Percentiles rank a stretch among this genome's conserved stretches.
phyloP scores from a whole-genome alignment of 23 red algal species.

The Gracilaria caudata region DNA sequence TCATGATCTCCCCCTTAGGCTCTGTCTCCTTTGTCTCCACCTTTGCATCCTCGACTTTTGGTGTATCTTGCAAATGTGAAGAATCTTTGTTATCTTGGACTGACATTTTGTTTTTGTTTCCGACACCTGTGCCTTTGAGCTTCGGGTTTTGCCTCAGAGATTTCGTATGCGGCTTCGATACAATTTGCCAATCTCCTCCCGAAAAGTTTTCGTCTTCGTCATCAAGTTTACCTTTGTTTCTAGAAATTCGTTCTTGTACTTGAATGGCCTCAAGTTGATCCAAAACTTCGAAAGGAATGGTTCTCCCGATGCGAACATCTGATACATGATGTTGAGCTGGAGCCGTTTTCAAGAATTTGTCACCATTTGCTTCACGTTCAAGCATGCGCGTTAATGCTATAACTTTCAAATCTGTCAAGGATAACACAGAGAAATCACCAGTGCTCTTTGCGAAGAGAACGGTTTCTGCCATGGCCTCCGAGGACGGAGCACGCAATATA shows the following conservation, averaged over 20 bases:
- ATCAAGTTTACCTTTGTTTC: background rate
- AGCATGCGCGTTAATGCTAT: constrained; percentile 78
- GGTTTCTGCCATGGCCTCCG: constrained; percentile 52
- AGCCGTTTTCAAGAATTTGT: constrained; percentile 27
- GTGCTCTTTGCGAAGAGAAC: constrained; percentile 57
- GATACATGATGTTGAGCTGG: constrained; percentile 5
- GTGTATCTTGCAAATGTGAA: background rate
- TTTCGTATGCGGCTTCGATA: background rate
- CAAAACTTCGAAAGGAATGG: constrained; percentile 26
- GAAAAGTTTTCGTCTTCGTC: background rate
- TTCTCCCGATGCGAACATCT: constrained; percentile 22
- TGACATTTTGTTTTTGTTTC: background rate
- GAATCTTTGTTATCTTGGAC: background rate
- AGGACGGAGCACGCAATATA: constrained; percentile 45
- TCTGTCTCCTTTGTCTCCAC: background rate
- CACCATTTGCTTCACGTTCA: constrained; percentile 62
- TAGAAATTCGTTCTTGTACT: background rate
- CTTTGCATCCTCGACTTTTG: background rate
- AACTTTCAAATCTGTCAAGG: constrained; percentile 75
- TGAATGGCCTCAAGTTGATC: constrained; percentile 5
- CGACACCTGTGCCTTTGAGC: background rate
- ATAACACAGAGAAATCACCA: constrained; percentile 79
- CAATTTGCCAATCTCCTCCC: background rate
- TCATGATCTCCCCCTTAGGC: background rate
- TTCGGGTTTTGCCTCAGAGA: background rate